Percentiles rank a stretch among this genome's conserved stretches.
Evolutionary conservation across 371 early-diverging fungal species (phyloP).

Genomic region (Syncephalis plumigaleata): DNA sequence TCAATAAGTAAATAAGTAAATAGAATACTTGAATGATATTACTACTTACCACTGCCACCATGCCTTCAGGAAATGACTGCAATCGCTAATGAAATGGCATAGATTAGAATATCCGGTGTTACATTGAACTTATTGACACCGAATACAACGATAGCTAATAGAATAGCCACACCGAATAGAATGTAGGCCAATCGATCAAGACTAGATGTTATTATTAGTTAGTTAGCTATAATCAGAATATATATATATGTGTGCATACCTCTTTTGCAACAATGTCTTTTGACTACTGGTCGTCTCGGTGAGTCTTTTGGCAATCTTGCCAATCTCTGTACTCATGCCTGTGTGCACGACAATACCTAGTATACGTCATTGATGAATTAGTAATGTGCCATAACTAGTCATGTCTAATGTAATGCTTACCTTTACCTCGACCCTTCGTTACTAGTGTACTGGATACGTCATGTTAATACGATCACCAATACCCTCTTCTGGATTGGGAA

Average conservation of each 20-base stretch:
- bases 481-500: slow-evolving; percentile 6
- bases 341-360: slow-evolving; percentile 44
- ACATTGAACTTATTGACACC: slow-evolving; percentile 34
- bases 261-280: slow-evolving; percentile 53
- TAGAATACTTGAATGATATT: too few relatives aligned
- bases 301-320: slow-evolving; percentile 74
- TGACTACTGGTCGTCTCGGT: slow-evolving; percentile 38
- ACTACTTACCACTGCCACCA: slow-evolving; percentile 39
- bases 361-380: slow-evolving; percentile 3
- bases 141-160: slow-evolving; percentile 54
- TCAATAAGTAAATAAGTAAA: too few relatives aligned
- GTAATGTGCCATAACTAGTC: too few relatives aligned
- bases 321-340: slow-evolving; percentile 80
- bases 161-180: slow-evolving; percentile 42
- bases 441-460: slow-evolving; percentile 35
- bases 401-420: slow-evolving; percentile 9
- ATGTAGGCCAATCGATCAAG: slow-evolving; percentile 54
- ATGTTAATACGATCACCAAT: slow-evolving; percentile 43
- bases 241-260: slow-evolving; percentile 8
- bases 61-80: slow-evolving; percentile 89
- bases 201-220: slow-evolving; percentile 11
- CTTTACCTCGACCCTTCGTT: slow-evolving; percentile 40
- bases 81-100: slow-evolving; percentile 72
- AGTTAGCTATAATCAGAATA: not conserved
- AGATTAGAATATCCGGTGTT: slow-evolving; percentile 36